A percentile compares a stretch with the other conserved stretches of the same genome.
phyloP scores from a whole-genome alignment of 192 early-diverging fungal genomes.

The Pilobolus umbonatus region DNA sequence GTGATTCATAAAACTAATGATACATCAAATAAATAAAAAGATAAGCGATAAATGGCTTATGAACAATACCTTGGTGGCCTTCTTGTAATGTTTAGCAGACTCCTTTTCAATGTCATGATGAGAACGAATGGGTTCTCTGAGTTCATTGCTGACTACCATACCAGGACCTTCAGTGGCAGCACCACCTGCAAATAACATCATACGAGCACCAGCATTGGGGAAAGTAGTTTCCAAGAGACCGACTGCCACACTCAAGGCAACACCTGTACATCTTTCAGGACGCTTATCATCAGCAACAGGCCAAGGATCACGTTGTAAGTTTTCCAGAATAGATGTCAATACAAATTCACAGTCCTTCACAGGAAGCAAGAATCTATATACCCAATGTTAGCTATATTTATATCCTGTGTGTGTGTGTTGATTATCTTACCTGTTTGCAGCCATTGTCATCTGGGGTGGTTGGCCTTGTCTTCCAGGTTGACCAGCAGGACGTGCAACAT shows the following conservation, averaged over 20 bases:
- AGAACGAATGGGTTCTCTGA: constrained; percentile 93
- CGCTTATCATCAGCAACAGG: constrained; percentile 87
- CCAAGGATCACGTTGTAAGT: constrained; percentile 98
- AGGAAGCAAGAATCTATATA: constrained; percentile 77
- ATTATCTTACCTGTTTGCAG: constrained; percentile 48
- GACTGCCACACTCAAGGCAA: constrained; percentile 88
- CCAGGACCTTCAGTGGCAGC: constrained; percentile 94
- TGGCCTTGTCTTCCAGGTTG: constrained; percentile 39
- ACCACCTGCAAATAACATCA: constrained; percentile 93
- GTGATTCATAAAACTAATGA: constrained; percentile 79
- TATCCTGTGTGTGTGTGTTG: neutral
- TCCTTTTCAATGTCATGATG: constrained; percentile 99
- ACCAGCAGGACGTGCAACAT: constrained; percentile 28
- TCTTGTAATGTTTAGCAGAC: constrained; percentile 85
- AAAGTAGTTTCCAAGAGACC: constrained; percentile 90
- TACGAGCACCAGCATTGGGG: constrained; percentile 86
- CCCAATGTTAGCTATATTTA: constrained; percentile 1
- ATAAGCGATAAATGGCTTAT: neutral
- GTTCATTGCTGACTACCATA: constrained; percentile 86
- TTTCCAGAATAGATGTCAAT: constrained; percentile 89
- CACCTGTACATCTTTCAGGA: constrained; percentile 89
- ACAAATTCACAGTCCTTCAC: constrained; percentile 96
- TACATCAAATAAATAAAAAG: neutral
- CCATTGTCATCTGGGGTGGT: constrained; percentile 29
- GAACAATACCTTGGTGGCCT: constrained; percentile 70